Evolutionary conservation across 164 flowering plant species (phyloP), one percentile per base, ranked within the genome.

Genomic region (Cinnamomum micranthum): DNA sequence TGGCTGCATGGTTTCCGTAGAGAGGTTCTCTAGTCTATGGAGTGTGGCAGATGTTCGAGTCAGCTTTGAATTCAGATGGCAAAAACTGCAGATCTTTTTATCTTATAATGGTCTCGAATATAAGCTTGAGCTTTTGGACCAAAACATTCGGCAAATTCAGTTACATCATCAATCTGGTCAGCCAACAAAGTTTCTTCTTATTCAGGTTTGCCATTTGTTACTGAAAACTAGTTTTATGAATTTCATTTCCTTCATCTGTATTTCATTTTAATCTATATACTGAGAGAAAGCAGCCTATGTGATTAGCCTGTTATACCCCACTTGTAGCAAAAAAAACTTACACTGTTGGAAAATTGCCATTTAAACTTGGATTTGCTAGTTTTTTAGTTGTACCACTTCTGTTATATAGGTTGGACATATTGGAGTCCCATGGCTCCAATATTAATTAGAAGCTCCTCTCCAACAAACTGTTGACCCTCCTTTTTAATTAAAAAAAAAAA

Each of bases 121-220:
- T 47, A 79, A 76, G 73, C 81, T 84, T 68, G 84, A 87, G 73
- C 86, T 90, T 50, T 84, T 78, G 27, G 86, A 86, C 73, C 88
- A 88, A 59, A 83, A 79, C 67, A 85, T 92, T 64, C 88, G 93
- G 94, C 86, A 86, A 83, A 83, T 92, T 71, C 84, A 87, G 79
- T 81, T 91, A 4, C 85, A 82, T 71, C 75, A 77, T 41, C 88
- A 90, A 50, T 74, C 68, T 33, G 77, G 77, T 67, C 79, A 71
- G 75, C 22, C 47, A 20, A 62, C 58, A 22, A 84, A 84, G 75
- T 85, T 76, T 83, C 88, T 94, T 11, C 75, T 92, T 24, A 81
- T 94, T 82, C 96, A 94, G 98, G 95, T 94, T 67, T 50, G 68
- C 14, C 28, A 12, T 7, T 72, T 41, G 47, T 41, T 1, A 9